A percentile compares a stretch with the other conserved stretches of the same genome.
These are phyloP conservation scores for Kwoniella bestiolae DNA, from an alignment of 768 basidiomycete species.

Conservation along the genomic window DNA sequence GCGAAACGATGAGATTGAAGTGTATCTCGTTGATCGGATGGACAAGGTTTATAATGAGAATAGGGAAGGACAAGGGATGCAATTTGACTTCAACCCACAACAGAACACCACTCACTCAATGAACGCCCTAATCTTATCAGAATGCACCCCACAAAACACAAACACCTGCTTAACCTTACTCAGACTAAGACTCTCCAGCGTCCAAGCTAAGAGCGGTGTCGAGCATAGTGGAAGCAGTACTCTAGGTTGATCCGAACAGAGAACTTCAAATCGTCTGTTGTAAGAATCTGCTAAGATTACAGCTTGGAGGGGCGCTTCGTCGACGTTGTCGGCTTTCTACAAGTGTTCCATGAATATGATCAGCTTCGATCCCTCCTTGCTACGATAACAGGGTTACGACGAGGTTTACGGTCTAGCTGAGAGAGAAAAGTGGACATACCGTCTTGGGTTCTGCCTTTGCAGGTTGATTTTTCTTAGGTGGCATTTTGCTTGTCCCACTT, in stretches of 20 bases:
- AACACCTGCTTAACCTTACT: conserved; percentile 96
- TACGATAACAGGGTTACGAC: too few relatives aligned
- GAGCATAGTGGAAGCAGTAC: conserved; percentile 93
- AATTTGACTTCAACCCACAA: neutral
- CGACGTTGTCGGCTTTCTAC: conserved; percentile 48
- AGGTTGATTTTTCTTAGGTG: conserved; percentile 40
- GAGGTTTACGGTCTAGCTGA: too few relatives aligned
- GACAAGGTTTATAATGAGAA: too few relatives aligned
- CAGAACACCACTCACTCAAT: conserved; percentile 68
- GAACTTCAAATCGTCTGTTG: conserved; percentile 87
- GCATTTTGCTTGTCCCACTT: too few relatives aligned
- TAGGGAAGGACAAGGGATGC: neutral
- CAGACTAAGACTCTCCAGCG: conserved; percentile 90
- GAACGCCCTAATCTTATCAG: conserved; percentile 79
- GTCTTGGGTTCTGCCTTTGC: conserved; percentile 32
- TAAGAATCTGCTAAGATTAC: conserved; percentile 96
- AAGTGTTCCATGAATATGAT: too few relatives aligned
- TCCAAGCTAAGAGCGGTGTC: conserved; percentile 91
- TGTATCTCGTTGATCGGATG: neutral
- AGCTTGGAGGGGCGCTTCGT: conserved; percentile 85
- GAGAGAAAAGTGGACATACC: conserved; percentile 19
- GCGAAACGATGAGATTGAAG: neutral
- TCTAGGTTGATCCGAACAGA: conserved; percentile 85
- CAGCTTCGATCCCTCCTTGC: too few relatives aligned
- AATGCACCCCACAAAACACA: conserved; percentile 89